Evolutionary conservation across 495 filamentous ascomycete genomes (phyloP).

Genomic region (Ascobolus immersus): DNA sequence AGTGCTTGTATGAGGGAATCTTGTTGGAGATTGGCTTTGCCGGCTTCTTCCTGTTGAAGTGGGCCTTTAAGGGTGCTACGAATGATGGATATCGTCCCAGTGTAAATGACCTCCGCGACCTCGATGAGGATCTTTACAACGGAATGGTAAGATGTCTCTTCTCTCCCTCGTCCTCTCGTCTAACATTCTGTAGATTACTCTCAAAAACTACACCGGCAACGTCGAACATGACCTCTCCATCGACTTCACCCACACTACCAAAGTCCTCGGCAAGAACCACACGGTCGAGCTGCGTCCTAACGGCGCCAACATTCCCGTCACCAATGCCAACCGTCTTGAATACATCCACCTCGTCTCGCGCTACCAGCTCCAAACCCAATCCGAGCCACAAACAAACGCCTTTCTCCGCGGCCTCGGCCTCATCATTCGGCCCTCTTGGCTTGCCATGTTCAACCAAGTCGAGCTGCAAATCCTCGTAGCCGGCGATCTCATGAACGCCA

Average conservation of each 20-base stretch:
- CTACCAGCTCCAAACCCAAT: conserved; percentile 60
- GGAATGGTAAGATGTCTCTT: conserved; percentile 39
- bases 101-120: conserved; percentile 74
- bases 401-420: conserved; percentile 64
- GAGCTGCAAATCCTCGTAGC: conserved; percentile 83
- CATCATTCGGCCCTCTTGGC: conserved; percentile 78
- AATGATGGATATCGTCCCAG: conserved; percentile 50
- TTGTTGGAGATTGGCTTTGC: conserved; percentile 85
- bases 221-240: conserved; percentile 52
- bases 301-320: conserved; percentile 57
- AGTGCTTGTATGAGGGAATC: conserved; percentile 95
- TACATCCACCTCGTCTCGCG: conserved; percentile 82
- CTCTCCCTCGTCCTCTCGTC: background rate
- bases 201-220: conserved; percentile 73
- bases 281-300: conserved; percentile 49
- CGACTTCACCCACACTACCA: conserved; percentile 75
- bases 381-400: conserved; percentile 49
- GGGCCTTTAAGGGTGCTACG: conserved; percentile 36
- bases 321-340: conserved; percentile 70
- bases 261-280: conserved; percentile 25
- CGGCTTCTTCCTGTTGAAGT: conserved; percentile 86
- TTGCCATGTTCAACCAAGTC: conserved; percentile 93
- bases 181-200: conserved; percentile 22
- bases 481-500: conserved; percentile 47
- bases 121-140: conserved; percentile 83